Evolutionary conservation across 805 yeast genomes (phyloP), one percentile per base, ranked within the genome.

Genomic region (Ogataea degrootiae): DNA sequence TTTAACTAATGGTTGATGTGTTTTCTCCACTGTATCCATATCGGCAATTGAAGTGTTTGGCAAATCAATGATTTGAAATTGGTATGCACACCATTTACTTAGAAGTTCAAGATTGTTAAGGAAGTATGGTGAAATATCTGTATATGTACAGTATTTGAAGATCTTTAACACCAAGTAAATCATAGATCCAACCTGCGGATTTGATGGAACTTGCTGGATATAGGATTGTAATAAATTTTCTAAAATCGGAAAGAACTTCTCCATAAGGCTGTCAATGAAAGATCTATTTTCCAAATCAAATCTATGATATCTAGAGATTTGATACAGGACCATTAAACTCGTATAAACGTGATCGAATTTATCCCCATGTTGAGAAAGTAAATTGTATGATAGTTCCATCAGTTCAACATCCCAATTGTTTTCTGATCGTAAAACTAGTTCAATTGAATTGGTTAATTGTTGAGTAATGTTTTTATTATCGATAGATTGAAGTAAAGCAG

Each of bases 61-160:
- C 60, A 77, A 71, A 48, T 74, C 74, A 41, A 86, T 78, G 19
- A 86, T 74, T 16, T 74, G 68, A 37, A 87, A 79, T 54, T 87
- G 89, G 48, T 88, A 75, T 45, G 78, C 76, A 9, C 87, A 83
- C 92, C 96, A 89, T 21, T 77, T 55, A 66, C 52, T 73, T 62
- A 68, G 77, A 57, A 55, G 68, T 51, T 53, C 80, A 73, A 55
- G 70, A 54, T 54, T 72, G 63, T 67, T 83, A 76, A 62, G 60
- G 15, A 84, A 68, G 19, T 79, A 75, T 2, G 67, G 72, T 2
- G 97, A 95, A 45, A 91, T 66, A 57, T 87, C 91, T 51, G 75
- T 77, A 61, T 76, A 82, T 4, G 92, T 82, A 38, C 82, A 82
- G 62, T 83, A 86, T 63, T 91, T 91, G 72, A 82, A 87, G 48